Evolutionary conservation across 208 protist species (phyloP), one percentile per base, ranked within the genome.

Genomic region (Polymyxa betae): DNA sequence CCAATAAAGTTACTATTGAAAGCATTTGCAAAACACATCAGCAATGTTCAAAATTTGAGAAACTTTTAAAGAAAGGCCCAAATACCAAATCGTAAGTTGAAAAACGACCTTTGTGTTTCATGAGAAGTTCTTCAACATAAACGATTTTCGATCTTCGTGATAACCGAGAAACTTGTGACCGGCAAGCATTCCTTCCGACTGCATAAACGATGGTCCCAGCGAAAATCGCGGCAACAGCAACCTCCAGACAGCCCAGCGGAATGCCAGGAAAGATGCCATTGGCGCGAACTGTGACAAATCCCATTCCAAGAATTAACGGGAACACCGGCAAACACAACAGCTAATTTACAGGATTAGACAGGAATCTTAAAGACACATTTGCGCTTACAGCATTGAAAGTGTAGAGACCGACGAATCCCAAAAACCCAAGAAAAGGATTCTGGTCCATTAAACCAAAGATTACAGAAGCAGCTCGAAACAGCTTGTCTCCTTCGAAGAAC

Each of bases 101-200:
- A 29, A 24, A 5, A 24, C 12, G 5, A 60, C 49, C 72, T 43
- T 82, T 82, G 72, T 82, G 72, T 16, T 43, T 35, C 72, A 82
- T 82, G 35, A 82, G 72, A 35, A 82, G 40, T 43, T 82, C 72
- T n/a, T 82, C 72, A n/a, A 82, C 72, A 43, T 82, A n/a, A 43
- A 82, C 40, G 16, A 43, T n/a, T n/a, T 82, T 82, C 16, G 72
- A 82, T n/a, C n/a, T 35, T 5, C 35, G n/a, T 20, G 72, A 5
- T n/a, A 5, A 82, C 5, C 5, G 72, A n/a, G n/a, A 20, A 12
- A 82, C 72, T 5, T 35, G 72, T n/a, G 72, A 82, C 5, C 72
- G 72, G 72, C 72, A 82, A 20, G 72, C 72, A n/a, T 82, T 82
- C 35, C 72, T 5, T 5, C 72, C 72, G 72, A 82, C 5, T 35